Percentiles rank a stretch among this genome's conserved stretches.
Conservation (phyloP, 306 rosid species). For the Quercus dentata region DNA sequence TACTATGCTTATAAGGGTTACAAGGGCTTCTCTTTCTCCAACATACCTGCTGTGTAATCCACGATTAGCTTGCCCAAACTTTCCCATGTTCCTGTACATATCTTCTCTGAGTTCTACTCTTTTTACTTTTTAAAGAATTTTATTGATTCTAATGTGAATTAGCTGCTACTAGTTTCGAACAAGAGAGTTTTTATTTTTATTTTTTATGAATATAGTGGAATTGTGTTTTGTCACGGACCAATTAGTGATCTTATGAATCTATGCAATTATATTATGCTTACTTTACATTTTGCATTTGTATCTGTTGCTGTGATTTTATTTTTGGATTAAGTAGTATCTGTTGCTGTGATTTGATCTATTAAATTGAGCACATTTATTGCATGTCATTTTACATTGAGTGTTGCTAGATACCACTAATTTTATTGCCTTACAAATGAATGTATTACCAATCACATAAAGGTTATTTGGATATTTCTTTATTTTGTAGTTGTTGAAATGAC, state of each 20-base stretch:
- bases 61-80: neutral
- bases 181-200: neutral
- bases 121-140: too few species aligned
- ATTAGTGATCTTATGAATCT: neutral
- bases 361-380: neutral
- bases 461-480: too few species aligned
- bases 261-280: neutral
- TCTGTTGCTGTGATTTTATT: neutral
- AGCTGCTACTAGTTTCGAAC: neutral
- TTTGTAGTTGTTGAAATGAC: too few species aligned
- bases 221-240: neutral
- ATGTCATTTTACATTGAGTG: too few species aligned
- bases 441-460: too few species aligned
- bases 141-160: neutral
- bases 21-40: slow-evolving; percentile 94
- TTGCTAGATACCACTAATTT: too few species aligned
- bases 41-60: slow-evolving; percentile 80
- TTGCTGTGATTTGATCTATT: neutral
- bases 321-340: neutral
- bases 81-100: neutral
- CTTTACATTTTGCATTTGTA: neutral
- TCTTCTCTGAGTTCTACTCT: neutral
- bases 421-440: too few species aligned
- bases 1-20: slow-evolving; percentile 97
- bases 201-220: neutral